Evolutionary conservation across 345 rosid species (phyloP).

Genomic region (Camelina hispida): DNA sequence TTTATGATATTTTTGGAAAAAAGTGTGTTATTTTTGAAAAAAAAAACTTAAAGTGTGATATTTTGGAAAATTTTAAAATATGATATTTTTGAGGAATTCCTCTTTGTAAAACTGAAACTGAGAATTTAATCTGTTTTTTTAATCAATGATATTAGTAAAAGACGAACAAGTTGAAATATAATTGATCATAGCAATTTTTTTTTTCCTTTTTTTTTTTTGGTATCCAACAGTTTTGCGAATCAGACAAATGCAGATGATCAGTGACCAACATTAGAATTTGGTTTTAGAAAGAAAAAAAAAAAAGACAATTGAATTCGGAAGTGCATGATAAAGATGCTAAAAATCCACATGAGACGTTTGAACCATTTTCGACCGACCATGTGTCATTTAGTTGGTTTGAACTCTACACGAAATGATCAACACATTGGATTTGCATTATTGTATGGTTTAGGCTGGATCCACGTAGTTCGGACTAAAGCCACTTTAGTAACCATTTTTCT

Average conservation of each 20-base stretch:
- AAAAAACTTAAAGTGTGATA: too few species aligned
- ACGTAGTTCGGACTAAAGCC: slow-evolving; percentile 24
- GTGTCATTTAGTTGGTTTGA: slow-evolving; percentile 12
- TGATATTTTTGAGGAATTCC: too few species aligned
- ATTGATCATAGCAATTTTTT: neutral
- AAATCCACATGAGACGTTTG: slow-evolving; percentile 13
- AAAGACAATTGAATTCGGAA: neutral
- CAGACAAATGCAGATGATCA: neutral
- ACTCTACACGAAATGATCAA: neutral
- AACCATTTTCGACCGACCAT: slow-evolving; percentile 17
- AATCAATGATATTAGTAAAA: neutral
- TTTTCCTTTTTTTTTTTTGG: too few species aligned
- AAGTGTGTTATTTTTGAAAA: too few species aligned
- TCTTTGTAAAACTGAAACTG: too few species aligned
- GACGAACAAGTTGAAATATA: neutral
- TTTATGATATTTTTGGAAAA: too few species aligned
- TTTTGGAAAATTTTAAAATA: too few species aligned
- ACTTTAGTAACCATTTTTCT: slow-evolving; percentile 16
- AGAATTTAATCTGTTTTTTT: too few species aligned
- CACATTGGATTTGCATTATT: neutral
- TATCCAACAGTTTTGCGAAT: neutral
- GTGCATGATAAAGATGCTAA: neutral
- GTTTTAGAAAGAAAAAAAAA: too few species aligned
- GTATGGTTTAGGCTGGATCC: slow-evolving; percentile 19
- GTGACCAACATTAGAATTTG: neutral